Base-by-base conservation (phyloP, 495 filamentous ascomycete species). In the Bombardia bombarda region DNA sequence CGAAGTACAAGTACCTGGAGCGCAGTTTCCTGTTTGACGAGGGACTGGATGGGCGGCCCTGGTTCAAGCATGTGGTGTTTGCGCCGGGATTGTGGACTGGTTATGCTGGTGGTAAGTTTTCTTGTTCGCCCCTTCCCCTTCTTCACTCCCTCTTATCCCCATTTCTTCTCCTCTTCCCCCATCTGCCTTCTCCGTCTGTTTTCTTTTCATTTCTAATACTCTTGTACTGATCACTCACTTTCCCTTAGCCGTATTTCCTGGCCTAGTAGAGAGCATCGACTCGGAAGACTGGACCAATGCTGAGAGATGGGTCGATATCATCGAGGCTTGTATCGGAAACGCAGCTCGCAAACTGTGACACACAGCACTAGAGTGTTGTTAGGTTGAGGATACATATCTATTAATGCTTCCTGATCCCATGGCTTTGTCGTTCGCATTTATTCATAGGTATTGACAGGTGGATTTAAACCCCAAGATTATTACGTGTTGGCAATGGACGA, bases 1-100 rank as follows among this genome's bases (percentile, higher is more conserved):
- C 67, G 34, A 75, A 79, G 49, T 82, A 87, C 68, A 85, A 83
- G 53, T 77, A 72, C 18, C 79, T 97, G 40, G 92, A 98, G 57
- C 78, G 84, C 3, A 62, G 86, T 61, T 77, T 98, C 44, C 61
- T 96, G 40, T 88, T 94, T 56, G 58, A 85, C 37, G 62, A 74
- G 26, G 89, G 90, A 19, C 69, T 93, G 63, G 88, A 90, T 40
- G 82, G 83, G 25, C 73, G 92, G 46, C 75, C 83, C 28, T 94
- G 94, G 74, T 98, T 90, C 64, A 95, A 94, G 63, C 93, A 98
- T 62, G 78, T 95, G 33, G 68, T 98, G 32, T 93, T 89, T 61
- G 89, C 83, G 0, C 92, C 92, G 19, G 79, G 88, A 1, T 52
- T 87, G 31, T 95, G 87, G 87, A 93, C 87, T 0, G 88, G 88